Evolutionary conservation across 1,139 yeast species (phyloP), one percentile per base, ranked within the genome.

Genomic region (Sugiyamaella xylanicola): DNA sequence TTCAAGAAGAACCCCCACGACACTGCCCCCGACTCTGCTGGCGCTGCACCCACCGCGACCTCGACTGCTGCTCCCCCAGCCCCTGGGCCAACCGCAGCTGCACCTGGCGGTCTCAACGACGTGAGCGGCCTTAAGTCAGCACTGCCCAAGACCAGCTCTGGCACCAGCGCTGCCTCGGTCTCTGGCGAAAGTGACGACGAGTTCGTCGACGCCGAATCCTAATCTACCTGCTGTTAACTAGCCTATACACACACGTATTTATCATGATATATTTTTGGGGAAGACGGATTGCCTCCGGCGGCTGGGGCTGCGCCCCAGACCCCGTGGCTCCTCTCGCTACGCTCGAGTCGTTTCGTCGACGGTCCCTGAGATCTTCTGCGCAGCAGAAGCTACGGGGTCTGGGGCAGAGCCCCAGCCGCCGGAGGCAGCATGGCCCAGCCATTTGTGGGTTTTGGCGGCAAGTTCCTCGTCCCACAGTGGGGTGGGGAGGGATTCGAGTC

Each of bases 1-100:
- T 80, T 74, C 61, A 72, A 82, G 65, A 85, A 86, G 70, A 67
- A 71, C 60, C 57, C 49, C 22, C 35, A 46, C 37, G 59, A 47
- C 9, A 22, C 55, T 27, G 44, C n/a, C n/a, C n/a, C n/a, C n/a
- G n/a, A n/a, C n/a, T n/a, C n/a, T n/a, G n/a, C n/a, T n/a, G n/a
- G n/a, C n/a, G n/a, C 39, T 39, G 19, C 45, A 8, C 32, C 44
- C 20, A 17, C 42, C 17, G 45, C 44, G 11, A 19, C 40, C 11
- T 20, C 35, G 32, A 20, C 47, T 5, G 47, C 51, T 1, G 27
- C 50, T 7, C 48, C 50, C 17, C 29, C 54, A 29, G 42, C 43
- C 36, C 13, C 40, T 3, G 42, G 29, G 20, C 16, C 42, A 25
- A 32, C 51, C 17, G 22, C 49, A 13, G 22, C 35, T 32, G 19